phyloP scores from a whole-genome alignment of 2,329 filamentous ascomycete species.

The Alternaria panax region DNA sequence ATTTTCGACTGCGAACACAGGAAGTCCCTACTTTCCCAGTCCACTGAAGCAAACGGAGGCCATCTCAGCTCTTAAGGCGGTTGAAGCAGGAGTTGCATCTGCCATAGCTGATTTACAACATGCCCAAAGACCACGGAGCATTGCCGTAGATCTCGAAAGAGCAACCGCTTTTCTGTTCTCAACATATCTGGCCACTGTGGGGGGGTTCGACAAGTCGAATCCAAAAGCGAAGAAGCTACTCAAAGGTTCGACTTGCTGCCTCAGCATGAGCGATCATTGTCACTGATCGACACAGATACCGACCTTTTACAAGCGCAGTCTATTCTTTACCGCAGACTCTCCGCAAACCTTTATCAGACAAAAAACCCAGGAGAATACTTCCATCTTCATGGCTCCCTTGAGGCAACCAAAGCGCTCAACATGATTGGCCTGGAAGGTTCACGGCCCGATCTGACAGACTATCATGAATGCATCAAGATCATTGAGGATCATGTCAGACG shows the following conservation, averaged over 20 bases:
- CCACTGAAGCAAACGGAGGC: conserved; percentile 63
- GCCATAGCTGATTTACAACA: conserved; percentile 65
- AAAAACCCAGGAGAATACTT: conserved; percentile 72
- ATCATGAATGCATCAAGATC: conserved; percentile 50
- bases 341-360: conserved; percentile 75
- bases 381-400: conserved; percentile 77
- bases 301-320: conserved; percentile 76
- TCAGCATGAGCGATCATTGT: background rate
- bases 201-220: conserved; percentile 55
- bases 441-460: conserved; percentile 64
- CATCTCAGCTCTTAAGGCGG: conserved; percentile 63
- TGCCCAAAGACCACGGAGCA: conserved; percentile 52
- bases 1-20: conserved; percentile 49
- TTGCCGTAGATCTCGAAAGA: conserved; percentile 62
- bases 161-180: conserved; percentile 65
- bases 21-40: conserved; percentile 51
- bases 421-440: conserved; percentile 74
- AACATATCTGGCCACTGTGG: conserved; percentile 64
- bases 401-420: conserved; percentile 71
- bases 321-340: conserved; percentile 73
- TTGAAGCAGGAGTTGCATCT: conserved; percentile 67
- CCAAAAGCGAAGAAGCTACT: conserved; percentile 57
- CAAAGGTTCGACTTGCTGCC: conserved; percentile 43
- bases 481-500: conserved; percentile 54
- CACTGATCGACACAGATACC: conserved; percentile 63